phyloP scores from a whole-genome alignment of 2,329 filamentous ascomycete genomes.

The Fusarium sp. region DNA sequence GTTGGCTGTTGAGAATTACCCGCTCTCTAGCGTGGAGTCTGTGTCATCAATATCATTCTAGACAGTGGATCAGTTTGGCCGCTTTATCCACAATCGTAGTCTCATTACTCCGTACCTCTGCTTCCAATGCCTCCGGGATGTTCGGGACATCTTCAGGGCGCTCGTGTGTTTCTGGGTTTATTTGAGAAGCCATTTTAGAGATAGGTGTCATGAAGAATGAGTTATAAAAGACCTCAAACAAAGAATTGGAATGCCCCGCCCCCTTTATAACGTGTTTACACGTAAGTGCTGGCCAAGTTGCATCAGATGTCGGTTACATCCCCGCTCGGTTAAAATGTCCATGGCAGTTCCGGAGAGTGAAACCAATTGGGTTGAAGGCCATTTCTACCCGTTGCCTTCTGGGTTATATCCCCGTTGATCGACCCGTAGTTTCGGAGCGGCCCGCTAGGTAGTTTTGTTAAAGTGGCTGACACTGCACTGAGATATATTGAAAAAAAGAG shows the following conservation, averaged over 20 bases:
- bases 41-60: constrained; percentile 7
- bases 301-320: constrained; percentile 10
- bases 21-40: constrained; percentile 6
- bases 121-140: neutral
- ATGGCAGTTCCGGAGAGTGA: neutral
- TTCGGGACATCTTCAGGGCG: neutral
- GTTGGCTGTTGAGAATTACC: neutral
- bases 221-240: neutral
- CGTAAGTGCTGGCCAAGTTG: neutral
- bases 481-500: neutral
- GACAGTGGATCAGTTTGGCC: neutral
- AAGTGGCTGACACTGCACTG: neutral
- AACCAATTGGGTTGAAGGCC: constrained; percentile 5
- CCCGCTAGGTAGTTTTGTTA: neutral
- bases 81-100: fast-evolving
- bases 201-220: fast-evolving
- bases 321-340: constrained; percentile 16
- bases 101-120: neutral
- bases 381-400: neutral
- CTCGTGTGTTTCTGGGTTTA: neutral
- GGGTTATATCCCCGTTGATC: constrained; percentile 9
- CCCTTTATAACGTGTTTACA: constrained; percentile 15
- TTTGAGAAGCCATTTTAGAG: constrained; percentile 3
- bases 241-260: constrained; percentile 2
- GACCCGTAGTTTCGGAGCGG: neutral